A percentile compares a stretch with the other conserved stretches of the same genome.
Conservation (phyloP, 2,329 filamentous ascomycete species). For the Davidsoniella virescens region DNA sequence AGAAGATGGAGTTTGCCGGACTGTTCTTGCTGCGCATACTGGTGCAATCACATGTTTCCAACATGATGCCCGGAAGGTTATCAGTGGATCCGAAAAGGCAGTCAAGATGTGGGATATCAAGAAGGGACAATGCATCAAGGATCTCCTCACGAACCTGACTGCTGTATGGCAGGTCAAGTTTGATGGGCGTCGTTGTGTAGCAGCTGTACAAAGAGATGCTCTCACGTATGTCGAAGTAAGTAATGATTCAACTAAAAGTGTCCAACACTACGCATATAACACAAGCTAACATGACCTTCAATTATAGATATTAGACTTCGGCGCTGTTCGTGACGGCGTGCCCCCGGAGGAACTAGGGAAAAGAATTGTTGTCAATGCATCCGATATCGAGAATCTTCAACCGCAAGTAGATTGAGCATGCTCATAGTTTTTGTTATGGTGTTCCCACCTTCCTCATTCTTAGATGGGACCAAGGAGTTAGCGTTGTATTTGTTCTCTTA, state of each 20-base stretch:
- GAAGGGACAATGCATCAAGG: slow-evolving; percentile 80
- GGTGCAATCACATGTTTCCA: slow-evolving; percentile 98
- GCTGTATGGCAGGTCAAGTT: slow-evolving; percentile 99
- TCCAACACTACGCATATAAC: slow-evolving; percentile 6
- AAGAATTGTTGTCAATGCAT: slow-evolving; percentile 51
- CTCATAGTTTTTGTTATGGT: not conserved
- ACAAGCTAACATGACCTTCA: slow-evolving; percentile 20
- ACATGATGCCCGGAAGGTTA: slow-evolving; percentile 91
- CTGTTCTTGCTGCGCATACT: slow-evolving; percentile 80
- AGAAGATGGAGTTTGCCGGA: slow-evolving; percentile 77
- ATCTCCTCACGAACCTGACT: slow-evolving; percentile 79
- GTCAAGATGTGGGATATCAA: slow-evolving; percentile 98
- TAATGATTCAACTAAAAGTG: slow-evolving; percentile 10
- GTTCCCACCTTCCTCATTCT: too few relatives aligned
- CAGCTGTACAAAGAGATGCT: slow-evolving; percentile 82
- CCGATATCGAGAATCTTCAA: slow-evolving; percentile 25
- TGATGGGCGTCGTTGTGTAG: slow-evolving; percentile 85
- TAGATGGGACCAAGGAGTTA: too few relatives aligned
- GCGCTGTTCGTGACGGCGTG: slow-evolving; percentile 76
- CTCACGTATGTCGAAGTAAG: slow-evolving; percentile 91
- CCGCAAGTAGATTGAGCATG: slow-evolving; percentile 19
- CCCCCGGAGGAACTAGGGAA: slow-evolving; percentile 61
- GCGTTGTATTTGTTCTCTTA: too few relatives aligned
- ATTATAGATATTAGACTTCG: slow-evolving; percentile 83
- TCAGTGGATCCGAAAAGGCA: slow-evolving; percentile 86